phyloP scores from a whole-genome alignment of 2,329 filamentous ascomycete species.

The Blastomyces emzantsi region DNA sequence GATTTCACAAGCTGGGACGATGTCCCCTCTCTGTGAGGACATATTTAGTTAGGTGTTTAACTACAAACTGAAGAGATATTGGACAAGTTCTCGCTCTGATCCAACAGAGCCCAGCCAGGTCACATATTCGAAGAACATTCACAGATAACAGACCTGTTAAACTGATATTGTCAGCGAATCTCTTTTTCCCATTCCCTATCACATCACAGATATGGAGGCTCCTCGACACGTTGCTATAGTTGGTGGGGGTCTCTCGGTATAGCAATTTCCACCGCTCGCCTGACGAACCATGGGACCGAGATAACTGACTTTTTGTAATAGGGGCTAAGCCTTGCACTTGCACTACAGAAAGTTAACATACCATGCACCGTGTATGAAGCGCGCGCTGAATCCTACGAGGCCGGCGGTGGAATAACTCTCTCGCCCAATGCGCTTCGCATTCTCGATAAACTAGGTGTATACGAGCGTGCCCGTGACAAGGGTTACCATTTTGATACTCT shows the following conservation, averaged over 20 bases:
- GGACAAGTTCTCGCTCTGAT: neutral
- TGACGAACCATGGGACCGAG: neutral
- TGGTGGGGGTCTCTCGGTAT: neutral
- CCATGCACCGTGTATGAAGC: slow-evolving; percentile 45
- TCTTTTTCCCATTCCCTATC: neutral
- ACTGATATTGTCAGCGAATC: neutral
- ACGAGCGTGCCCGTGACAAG: slow-evolving; percentile 36
- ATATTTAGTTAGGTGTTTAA: neutral
- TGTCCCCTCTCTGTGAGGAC: neutral
- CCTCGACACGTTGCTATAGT: neutral
- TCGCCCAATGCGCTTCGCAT: slow-evolving; percentile 51
- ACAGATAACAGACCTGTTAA: neutral
- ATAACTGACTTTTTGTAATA: neutral
- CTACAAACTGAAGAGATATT: neutral
- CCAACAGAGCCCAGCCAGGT: neutral
- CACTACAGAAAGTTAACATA: slow-evolving; percentile 46
- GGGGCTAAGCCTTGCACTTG: slow-evolving; percentile 48
- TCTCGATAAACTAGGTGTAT: slow-evolving; percentile 44
- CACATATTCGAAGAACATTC: neutral
- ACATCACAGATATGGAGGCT: neutral
- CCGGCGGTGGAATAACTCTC: slow-evolving; percentile 50
- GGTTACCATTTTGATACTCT: slow-evolving; percentile 47
- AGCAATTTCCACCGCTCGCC: neutral
- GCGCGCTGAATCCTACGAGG: slow-evolving; percentile 37
- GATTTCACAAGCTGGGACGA: neutral